Evolutionary conservation across 495 filamentous ascomycete species (phyloP).

Genomic region (Aspergillus sclerotioniger): DNA sequence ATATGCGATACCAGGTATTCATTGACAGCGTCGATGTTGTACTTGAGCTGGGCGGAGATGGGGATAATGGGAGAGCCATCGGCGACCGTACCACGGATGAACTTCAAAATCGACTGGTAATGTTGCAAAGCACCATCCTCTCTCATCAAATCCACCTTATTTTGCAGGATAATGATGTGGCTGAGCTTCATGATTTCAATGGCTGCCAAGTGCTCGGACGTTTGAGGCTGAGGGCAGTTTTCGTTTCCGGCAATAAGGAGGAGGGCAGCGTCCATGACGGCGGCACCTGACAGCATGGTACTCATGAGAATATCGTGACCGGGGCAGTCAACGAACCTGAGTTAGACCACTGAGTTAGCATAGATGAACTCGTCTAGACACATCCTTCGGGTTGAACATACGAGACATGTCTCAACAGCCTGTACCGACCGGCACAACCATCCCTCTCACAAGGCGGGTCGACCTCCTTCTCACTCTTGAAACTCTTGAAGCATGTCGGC

Average conservation of each 20-base stretch:
- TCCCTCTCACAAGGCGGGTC: constrained; percentile 93
- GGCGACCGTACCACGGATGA: constrained; percentile 95
- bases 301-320: constrained; percentile 99
- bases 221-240: constrained; percentile 98
- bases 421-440: constrained; percentile 81
- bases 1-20: constrained; percentile 91
- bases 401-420: constrained; percentile 84
- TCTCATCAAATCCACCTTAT: constrained; percentile 97
- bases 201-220: constrained; percentile 95
- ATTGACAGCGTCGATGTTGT: constrained; percentile 98
- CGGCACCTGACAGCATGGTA: constrained; percentile 98
- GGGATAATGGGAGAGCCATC: constrained; percentile 96
- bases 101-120: constrained; percentile 94
- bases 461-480: constrained; percentile 96
- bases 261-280: constrained; percentile 98
- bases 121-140: constrained; percentile 89
- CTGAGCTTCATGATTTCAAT: constrained; percentile 99
- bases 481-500: constrained; percentile 94
- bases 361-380: not conserved
- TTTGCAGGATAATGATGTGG: constrained; percentile 98
- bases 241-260: constrained; percentile 98
- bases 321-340: constrained; percentile 89
- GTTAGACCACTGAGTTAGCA: not conserved
- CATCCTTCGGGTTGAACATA: constrained; percentile 44
- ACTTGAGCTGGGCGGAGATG: constrained; percentile 97